Conservation (phyloP, 805 yeast species). For the Kuraishia hungarica region DNA sequence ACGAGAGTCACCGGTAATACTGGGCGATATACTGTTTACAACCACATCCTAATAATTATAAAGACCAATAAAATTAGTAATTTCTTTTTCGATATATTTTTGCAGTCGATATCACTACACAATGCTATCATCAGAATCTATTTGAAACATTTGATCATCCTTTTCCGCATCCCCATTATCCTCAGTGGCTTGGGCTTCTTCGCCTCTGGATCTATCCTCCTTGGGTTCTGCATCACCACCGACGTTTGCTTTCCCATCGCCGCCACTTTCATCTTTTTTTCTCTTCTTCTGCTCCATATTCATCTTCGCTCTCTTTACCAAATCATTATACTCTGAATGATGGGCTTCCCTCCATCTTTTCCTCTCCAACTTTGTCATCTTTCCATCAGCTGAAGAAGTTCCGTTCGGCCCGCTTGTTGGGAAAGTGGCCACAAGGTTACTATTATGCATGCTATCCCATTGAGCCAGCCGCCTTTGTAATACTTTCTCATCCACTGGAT, state of each 20-base stretch:
- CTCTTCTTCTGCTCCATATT: slow-evolving; percentile 8
- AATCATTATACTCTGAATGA: slow-evolving; percentile 13
- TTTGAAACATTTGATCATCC: not conserved
- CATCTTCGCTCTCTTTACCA: slow-evolving; percentile 16
- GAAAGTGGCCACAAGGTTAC: not conserved
- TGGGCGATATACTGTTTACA: not conserved
- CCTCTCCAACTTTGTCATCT: slow-evolving; percentile 14
- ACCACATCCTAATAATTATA: not conserved
- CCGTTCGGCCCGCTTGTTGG: not conserved
- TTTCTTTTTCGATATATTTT: too few relatives aligned
- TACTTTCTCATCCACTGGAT: slow-evolving; percentile 50
- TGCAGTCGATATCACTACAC: not conserved
- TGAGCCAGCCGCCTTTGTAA: slow-evolving; percentile 47
- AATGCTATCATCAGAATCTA: not conserved
- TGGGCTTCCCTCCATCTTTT: slow-evolving; percentile 15
- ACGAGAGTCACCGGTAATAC: not conserved
- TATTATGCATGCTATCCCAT: slow-evolving; percentile 47
- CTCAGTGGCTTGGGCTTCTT: too few relatives aligned
- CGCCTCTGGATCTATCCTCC: too few relatives aligned
- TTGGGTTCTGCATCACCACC: too few relatives aligned
- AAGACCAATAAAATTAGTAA: too few relatives aligned
- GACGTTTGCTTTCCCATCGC: too few relatives aligned
- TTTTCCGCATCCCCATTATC: not conserved
- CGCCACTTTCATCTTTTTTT: not conserved
- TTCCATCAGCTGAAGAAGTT: not conserved